Conservation (phyloP, 2,329 filamentous ascomycete species). For the Pseudopyrenochaeta lycopersici region DNA sequence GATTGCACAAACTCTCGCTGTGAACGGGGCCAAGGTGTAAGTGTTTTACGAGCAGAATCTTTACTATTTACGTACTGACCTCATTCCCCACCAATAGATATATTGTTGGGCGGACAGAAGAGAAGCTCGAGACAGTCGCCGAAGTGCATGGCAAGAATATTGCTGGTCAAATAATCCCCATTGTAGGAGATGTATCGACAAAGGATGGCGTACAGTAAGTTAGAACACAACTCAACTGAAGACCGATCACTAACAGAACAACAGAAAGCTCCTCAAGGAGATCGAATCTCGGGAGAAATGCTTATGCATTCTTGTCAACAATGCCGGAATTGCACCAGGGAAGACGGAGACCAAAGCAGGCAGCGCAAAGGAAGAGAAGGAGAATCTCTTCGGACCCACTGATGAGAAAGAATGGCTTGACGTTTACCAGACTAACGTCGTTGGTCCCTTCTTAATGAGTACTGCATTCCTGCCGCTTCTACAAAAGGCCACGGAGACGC, state of each 20-base stretch:
- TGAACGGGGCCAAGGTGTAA: slow-evolving; percentile 59
- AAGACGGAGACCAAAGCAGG: slow-evolving; percentile 51
- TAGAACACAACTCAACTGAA: neutral
- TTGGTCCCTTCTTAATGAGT: slow-evolving; percentile 58
- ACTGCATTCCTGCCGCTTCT: slow-evolving; percentile 58
- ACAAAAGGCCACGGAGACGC: slow-evolving; percentile 52
- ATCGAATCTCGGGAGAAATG: slow-evolving; percentile 56
- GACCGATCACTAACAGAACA: slow-evolving; percentile 5
- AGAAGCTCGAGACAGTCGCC: slow-evolving; percentile 59
- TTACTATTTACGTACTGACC: too few relatives aligned
- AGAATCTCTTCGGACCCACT: slow-evolving; percentile 56
- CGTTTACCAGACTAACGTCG: slow-evolving; percentile 58
- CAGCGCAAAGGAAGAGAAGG: slow-evolving; percentile 54
- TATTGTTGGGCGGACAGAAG: slow-evolving; percentile 57
- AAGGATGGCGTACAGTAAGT: slow-evolving; percentile 54
- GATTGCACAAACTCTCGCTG: slow-evolving; percentile 56
- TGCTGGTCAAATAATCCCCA: slow-evolving; percentile 56
- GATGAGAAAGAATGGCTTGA: slow-evolving; percentile 57
- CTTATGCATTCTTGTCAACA: slow-evolving; percentile 58
- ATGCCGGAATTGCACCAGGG: slow-evolving; percentile 55
- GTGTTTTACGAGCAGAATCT: neutral
- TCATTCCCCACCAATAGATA: neutral
- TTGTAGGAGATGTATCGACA: slow-evolving; percentile 55
- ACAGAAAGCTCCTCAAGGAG: slow-evolving; percentile 51
- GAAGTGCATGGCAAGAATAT: slow-evolving; percentile 55